Base-by-base conservation (phyloP, 208 protist species). In the Herpetomonas samuelpessoai region DNA sequence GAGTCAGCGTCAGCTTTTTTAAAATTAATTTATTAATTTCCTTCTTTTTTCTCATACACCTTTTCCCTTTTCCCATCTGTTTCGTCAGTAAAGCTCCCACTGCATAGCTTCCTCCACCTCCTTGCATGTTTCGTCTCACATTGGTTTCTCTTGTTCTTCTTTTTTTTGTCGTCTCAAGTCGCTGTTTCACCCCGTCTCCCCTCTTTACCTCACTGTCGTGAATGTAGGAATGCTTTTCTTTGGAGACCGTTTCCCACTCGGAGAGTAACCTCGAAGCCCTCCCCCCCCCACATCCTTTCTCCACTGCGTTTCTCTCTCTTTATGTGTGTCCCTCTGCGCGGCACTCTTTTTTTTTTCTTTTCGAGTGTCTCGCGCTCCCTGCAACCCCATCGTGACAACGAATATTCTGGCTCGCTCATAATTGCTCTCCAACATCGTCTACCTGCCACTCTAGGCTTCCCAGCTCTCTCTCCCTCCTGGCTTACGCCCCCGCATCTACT, bases 41-140 rank as follows among this genome's bases (percentile, higher is more conserved):
- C 35, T 14, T 14, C 35, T 14, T 14, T 14, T 14, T 41, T 41
- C 35, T 41, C 35, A n/a, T n/a, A n/a, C n/a, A n/a, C 35, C 35
- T 14, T 14, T 14, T 41, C 35, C 35, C 35, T 14, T 6, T 6
- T 14, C 9, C 35, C 6, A 18, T 14, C 30, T 7, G 7, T 38
- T 6, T n/a, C 19, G 7, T 55, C 10, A 59, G 4, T 46, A 48
- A 47, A 44, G 7, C 9, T 24, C 47, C 22, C 27, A 22, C n/a
- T 59, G 7, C n/a, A 28, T 59, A 19, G 9, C 26, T 57, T 57
- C 26, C 28, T 19, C 22, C 39, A 24, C 28, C 26, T 14, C 52
- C n/a, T 7, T 31, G 18, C 14, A 41, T 24, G 29, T 48, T n/a
- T 3, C 10, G 14, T n/a, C 48, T 29, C n/a, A n/a, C n/a, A 26